Percentiles rank a stretch among this genome's conserved stretches.
Evolutionary conservation across 176 grass and related monocot genomes (phyloP).

Genomic region (Musa acuminata): DNA sequence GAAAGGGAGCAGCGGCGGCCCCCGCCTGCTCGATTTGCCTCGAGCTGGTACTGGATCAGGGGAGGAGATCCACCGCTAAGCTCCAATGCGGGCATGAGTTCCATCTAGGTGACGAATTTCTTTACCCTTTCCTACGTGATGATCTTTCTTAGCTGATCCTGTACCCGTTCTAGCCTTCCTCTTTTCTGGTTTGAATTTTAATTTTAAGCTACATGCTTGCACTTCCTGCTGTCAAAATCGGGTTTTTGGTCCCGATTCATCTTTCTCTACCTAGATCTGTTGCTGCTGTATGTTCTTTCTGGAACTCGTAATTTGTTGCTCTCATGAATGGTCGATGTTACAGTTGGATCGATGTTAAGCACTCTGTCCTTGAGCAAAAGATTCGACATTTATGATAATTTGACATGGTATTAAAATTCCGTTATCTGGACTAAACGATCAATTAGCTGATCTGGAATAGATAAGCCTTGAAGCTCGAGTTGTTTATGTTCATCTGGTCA

Average conservation of each 20-base stretch:
- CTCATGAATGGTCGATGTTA: neutral
- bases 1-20: slow-evolving; percentile 3
- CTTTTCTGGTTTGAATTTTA: neutral
- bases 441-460: neutral
- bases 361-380: neutral
- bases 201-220: neutral
- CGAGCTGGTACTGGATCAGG: slow-evolving; percentile 45
- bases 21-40: slow-evolving; percentile 85
- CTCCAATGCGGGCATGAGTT: slow-evolving; percentile 94
- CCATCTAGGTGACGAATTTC: slow-evolving; percentile 59
- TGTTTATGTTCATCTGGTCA: neutral
- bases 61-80: slow-evolving; percentile 58
- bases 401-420: neutral
- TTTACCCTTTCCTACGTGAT: neutral
- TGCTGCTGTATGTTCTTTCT: neutral
- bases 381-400: neutral
- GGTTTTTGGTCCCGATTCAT: neutral
- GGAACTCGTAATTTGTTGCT: neutral
- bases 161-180: neutral
- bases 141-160: neutral
- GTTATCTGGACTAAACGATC: neutral
- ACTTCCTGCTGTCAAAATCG: neutral
- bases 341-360: neutral
- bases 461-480: neutral
- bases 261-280: neutral